Percentiles rank a stretch among this genome's conserved stretches.
phyloP scores from a whole-genome alignment of 1,284 basidiomycete species.

The Ceratobasidium sp. region DNA sequence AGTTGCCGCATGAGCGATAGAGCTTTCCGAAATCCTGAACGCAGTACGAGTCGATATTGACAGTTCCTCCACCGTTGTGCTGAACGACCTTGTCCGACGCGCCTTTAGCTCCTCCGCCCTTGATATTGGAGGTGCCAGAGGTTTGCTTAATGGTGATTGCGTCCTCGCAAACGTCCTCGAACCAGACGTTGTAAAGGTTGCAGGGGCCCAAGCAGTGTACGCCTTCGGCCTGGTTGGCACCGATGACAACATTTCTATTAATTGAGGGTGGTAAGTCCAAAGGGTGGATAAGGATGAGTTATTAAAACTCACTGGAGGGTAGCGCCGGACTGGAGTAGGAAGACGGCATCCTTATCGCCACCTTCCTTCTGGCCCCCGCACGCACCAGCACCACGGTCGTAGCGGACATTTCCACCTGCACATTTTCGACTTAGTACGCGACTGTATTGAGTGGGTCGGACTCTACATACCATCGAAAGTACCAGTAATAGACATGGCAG shows the following conservation, averaged over 20 bases:
- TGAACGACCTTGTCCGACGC: conserved; percentile 44
- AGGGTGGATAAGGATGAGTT: neutral
- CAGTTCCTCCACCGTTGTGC: conserved; percentile 41
- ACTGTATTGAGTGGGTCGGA: neutral
- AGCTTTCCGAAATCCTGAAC: too few species aligned
- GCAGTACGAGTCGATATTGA: too few species aligned
- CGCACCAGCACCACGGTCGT: conserved; percentile 41
- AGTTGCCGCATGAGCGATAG: too few species aligned
- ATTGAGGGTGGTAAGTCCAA: neutral
- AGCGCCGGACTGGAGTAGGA: conserved; percentile 8
- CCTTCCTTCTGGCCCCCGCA: conserved; percentile 7
- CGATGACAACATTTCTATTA: conserved; percentile 59
- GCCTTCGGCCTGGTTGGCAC: conserved; percentile 61
- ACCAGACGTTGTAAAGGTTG: conserved; percentile 57
- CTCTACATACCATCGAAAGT: conserved; percentile 9
- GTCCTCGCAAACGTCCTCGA: conserved; percentile 44
- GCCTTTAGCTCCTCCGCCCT: conserved; percentile 36
- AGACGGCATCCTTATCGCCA: conserved; percentile 20
- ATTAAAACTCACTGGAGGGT: neutral
- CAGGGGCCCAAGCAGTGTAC: too few species aligned
- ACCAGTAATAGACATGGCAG: conserved; percentile 7
- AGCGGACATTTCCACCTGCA: conserved; percentile 29
- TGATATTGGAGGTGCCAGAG: conserved; percentile 20
- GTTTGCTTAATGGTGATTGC: conserved; percentile 46
- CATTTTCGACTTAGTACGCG: too few species aligned